A percentile compares a stretch with the other conserved stretches of the same genome.
These are phyloP conservation scores for Fusarium xylarioides DNA, from an alignment of 2,329 filamentous ascomycete genomes.

Conservation along the genomic window DNA sequence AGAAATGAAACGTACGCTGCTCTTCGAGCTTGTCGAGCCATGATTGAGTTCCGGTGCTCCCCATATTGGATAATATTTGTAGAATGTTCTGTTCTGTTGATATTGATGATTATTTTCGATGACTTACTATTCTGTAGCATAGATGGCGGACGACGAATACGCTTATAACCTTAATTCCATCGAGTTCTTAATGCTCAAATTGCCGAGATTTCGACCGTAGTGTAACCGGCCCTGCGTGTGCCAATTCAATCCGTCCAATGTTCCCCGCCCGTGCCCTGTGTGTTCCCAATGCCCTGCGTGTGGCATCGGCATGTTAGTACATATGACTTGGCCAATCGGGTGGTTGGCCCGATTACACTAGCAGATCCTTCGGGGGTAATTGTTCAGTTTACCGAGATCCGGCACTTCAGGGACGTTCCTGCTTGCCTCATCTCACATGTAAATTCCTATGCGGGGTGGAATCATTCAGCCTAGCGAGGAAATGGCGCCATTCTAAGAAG, in stretches of 20 bases:
- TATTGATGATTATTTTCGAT: too few species aligned
- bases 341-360: not conserved
- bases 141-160: not conserved
- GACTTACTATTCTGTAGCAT: too few species aligned
- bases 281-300: conserved; percentile 10
- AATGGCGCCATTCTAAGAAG: not conserved
- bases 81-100: too few species aligned
- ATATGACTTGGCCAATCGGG: not conserved
- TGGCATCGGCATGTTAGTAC: not conserved
- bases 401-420: not conserved
- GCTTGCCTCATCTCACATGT: not conserved
- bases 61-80: conserved; percentile 37
- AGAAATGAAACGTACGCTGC: conserved; percentile 44
- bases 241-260: not conserved
- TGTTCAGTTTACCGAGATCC: not conserved
- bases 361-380: not conserved
- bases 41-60: conserved; percentile 43
- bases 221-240: conserved; percentile 8
- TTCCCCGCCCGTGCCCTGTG: not conserved
- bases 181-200: too few species aligned
- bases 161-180: not conserved
- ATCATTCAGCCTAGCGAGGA: not conserved
- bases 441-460: not conserved
- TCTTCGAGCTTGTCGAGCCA: conserved; percentile 57
- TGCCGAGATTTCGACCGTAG: not conserved